These are phyloP conservation scores for Tranzscheliella williamsii DNA, from an alignment of 1,284 basidiomycete genomes.

Conservation along the genomic window DNA sequence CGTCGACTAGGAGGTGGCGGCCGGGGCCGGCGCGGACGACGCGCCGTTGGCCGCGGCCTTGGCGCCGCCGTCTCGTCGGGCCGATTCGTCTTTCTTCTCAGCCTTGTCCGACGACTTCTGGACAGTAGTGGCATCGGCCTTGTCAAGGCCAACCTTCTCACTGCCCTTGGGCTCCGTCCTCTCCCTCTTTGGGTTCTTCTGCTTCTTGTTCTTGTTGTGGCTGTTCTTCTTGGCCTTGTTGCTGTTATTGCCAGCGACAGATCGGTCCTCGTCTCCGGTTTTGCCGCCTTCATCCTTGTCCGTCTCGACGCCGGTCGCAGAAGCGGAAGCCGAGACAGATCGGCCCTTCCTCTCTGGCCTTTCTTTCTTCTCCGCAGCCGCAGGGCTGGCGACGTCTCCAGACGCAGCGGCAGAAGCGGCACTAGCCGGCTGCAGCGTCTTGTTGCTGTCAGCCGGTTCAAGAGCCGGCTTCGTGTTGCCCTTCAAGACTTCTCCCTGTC, in stretches of 20 bases:
- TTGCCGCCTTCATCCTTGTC: constrained; percentile 3
- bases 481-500: constrained; percentile 33
- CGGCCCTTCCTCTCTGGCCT: constrained; percentile 2
- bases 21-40: too few species aligned
- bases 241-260: neutral
- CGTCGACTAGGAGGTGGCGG: too few species aligned
- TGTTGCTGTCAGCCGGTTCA: constrained; percentile 38
- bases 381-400: neutral
- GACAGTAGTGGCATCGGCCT: too few species aligned
- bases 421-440: constrained; percentile 4
- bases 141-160: too few species aligned
- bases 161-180: too few species aligned
- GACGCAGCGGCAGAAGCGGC: neutral
- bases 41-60: too few species aligned
- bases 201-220: constrained; percentile 31
- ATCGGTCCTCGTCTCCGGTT: neutral
- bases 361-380: neutral
- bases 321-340: too few species aligned
- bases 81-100: too few species aligned
- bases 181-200: too few species aligned
- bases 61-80: too few species aligned
- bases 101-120: too few species aligned
- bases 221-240: neutral
- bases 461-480: constrained; percentile 15
- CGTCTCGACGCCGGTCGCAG: constrained; percentile 1